Conservation (phyloP, 257 asterid species). For the Nicotiana noctiflora region DNA sequence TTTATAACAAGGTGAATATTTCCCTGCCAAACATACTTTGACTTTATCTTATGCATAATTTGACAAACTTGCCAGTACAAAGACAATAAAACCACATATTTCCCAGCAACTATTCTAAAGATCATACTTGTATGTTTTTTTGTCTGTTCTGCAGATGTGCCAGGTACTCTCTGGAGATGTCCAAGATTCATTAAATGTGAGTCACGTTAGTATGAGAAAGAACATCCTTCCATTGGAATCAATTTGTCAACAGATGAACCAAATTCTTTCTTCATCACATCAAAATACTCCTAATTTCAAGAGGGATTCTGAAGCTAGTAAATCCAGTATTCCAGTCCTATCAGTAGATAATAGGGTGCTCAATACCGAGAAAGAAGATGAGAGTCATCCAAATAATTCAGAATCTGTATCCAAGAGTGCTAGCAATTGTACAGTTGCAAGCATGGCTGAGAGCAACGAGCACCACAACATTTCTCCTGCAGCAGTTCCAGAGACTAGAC, state of each 20-base stretch:
- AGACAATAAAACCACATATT: background rate
- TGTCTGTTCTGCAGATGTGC: slow-evolving; percentile 42
- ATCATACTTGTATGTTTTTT: slow-evolving; percentile 1
- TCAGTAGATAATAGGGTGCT: slow-evolving; percentile 8
- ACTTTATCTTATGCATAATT: background rate
- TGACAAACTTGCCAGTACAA: background rate
- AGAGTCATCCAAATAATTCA: background rate
- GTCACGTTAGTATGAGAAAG: slow-evolving; percentile 32
- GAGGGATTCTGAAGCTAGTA: slow-evolving; percentile 19
- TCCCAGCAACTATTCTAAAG: background rate
- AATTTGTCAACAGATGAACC: slow-evolving; percentile 34
- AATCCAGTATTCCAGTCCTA: slow-evolving; percentile 10
- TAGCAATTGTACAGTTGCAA: background rate
- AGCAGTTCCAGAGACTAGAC: background rate
- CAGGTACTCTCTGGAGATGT: slow-evolving; percentile 38
- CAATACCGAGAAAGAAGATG: slow-evolving; percentile 17
- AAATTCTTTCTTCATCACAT: slow-evolving; percentile 37
- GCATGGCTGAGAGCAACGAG: background rate
- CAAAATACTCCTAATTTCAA: slow-evolving; percentile 15
- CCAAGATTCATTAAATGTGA: slow-evolving; percentile 23
- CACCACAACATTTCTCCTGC: background rate
- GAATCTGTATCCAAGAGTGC: background rate
- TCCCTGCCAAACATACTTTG: background rate
- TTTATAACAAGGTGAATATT: slow-evolving; percentile 63
- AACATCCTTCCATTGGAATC: slow-evolving; percentile 40